Percentiles rank a stretch among this genome's conserved stretches.
Conservation (phyloP, 2,329 filamentous ascomycete species). For the Diplodia seriata region DNA sequence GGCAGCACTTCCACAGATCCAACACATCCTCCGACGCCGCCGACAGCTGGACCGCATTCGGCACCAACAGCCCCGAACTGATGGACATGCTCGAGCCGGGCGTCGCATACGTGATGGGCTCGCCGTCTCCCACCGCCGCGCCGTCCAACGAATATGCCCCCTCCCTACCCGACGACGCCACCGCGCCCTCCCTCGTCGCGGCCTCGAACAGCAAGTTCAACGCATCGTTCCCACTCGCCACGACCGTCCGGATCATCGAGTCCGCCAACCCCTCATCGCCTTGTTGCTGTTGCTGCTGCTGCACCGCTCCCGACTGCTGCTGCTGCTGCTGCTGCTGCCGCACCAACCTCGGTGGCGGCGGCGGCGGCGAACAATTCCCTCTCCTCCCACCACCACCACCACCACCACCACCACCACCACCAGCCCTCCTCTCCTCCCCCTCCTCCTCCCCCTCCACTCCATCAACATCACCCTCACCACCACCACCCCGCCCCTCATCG, state of each 20-base stretch:
- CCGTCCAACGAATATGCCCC: not conserved
- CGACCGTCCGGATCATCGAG: constrained; percentile 57
- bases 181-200: constrained; percentile 48
- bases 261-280: constrained; percentile 42
- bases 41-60: constrained; percentile 34
- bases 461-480: not conserved
- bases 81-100: constrained; percentile 42
- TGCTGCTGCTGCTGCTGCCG: not conserved
- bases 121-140: not conserved
- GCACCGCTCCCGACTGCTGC: constrained; percentile 30
- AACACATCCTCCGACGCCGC: constrained; percentile 46
- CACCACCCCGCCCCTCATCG: not conserved
- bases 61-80: constrained; percentile 35
- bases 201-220: constrained; percentile 61
- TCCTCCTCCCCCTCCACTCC: not conserved
- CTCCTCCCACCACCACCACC: not conserved
- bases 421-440: no score
- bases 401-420: not conserved
- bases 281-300: constrained; percentile 8
- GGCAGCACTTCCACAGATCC: constrained; percentile 56
- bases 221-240: constrained; percentile 62
- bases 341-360: constrained; percentile 35
- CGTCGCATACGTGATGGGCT: constrained; percentile 43
- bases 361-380: not conserved
- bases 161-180: constrained; percentile 34